Base-by-base conservation (phyloP, 495 filamentous ascomycete species). In the Neurospora sp. region DNA sequence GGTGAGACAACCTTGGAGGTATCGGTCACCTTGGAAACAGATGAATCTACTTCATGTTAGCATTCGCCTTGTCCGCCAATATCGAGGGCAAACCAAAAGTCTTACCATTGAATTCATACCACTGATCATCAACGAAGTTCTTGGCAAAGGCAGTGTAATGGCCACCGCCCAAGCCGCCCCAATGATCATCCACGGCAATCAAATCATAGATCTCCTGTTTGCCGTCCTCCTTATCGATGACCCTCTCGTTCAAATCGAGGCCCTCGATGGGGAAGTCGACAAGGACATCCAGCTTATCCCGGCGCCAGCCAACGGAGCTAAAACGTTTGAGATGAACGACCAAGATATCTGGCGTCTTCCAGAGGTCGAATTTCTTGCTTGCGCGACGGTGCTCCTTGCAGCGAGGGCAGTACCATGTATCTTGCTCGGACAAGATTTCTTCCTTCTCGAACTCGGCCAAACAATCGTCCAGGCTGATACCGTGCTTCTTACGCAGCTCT, bases 71-170 rank as follows among this genome's bases (percentile, higher is more conserved):
- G 41, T 73, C 72, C 11, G 20, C 41, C 27, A 14, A 38, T 37
- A 20, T 2, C 54, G 41, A 42, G 42, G 49, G 62, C 72, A 40
- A n/a, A 69, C 41, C 46, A 71, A 2, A 46, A 76, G 10, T n/a
- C 91, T 80, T 86, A 97, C 95, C 96, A 80, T 99, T 98, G 79
- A 95, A 98, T 69, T 95, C 90, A 79, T 97, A 96, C 96, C 96
- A 99, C 78, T 90, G 81, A 74, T 87, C 88, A 73, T 96, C 93
- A 72, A 92, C 83, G 79, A 95, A 98, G 77, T 96, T 98, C 85
- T 93, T 93, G 3, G 94, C 93, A 80, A 89, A 93, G 3, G 96
- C 96, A 20, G 94, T 98, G 82, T 99, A 99, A 80, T 99, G 96
- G 0, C 96, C 96, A 27, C 96, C 96, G 38, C 93, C 92, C 69